These are phyloP conservation scores for Lentinula aciculospora DNA, from an alignment of 768 basidiomycete genomes.

Conservation along the genomic window DNA sequence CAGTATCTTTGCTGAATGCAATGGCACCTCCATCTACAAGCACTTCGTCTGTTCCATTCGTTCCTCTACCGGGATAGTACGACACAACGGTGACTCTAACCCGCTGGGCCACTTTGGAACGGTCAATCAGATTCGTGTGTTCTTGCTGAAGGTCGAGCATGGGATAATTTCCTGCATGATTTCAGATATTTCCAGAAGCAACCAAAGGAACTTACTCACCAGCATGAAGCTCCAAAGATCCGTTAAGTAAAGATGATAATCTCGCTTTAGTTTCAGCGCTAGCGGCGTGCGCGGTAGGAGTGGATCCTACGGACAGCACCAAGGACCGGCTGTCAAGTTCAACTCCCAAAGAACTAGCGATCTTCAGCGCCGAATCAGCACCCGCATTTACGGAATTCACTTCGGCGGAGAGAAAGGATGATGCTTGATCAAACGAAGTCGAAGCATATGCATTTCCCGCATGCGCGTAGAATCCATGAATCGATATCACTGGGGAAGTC, in stretches of 20 bases:
- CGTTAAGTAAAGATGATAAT: conserved; percentile 45
- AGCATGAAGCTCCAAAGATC: conserved; percentile 71
- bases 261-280: conserved; percentile 41
- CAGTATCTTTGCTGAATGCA: conserved; percentile 85
- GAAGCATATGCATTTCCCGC: conserved; percentile 76
- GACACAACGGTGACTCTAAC: conserved; percentile 74
- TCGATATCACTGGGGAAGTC: conserved; percentile 45
- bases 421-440: conserved; percentile 58
- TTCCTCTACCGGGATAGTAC: conserved; percentile 68
- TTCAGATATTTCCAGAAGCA: neutral
- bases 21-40: conserved; percentile 80
- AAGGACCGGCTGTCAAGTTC: conserved; percentile 41
- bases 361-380: conserved; percentile 47
- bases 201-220: conserved; percentile 29
- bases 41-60: conserved; percentile 61
- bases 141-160: conserved; percentile 82
- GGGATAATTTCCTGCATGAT: conserved; percentile 65
- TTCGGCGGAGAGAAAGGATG: conserved; percentile 62
- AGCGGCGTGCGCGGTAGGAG: conserved; percentile 81
- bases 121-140: conserved; percentile 61
- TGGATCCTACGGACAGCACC: conserved; percentile 79
- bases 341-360: conserved; percentile 33
- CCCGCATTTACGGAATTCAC: conserved; percentile 65
- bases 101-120: conserved; percentile 52
- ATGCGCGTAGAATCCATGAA: conserved; percentile 86